A percentile compares a stretch with the other conserved stretches of the same genome.
phyloP scores from a whole-genome alignment of 805 yeast species.

The Brettanomyces custersianus region DNA sequence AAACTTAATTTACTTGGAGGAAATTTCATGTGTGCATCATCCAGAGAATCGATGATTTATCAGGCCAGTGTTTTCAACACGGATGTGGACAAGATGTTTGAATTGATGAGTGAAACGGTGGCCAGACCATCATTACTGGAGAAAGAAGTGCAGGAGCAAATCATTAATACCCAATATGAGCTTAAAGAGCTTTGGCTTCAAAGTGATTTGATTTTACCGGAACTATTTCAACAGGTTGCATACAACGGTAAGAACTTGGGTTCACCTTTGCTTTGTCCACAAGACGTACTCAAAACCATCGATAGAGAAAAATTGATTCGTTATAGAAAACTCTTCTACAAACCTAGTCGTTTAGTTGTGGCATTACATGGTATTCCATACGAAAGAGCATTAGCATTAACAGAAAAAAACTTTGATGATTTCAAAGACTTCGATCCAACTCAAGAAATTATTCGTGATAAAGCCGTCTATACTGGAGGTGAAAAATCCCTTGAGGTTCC shows the following conservation, averaged over 20 bases:
- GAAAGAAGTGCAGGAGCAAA: constrained; percentile 67
- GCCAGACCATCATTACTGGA: constrained; percentile 57
- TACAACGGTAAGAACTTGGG: constrained; percentile 70
- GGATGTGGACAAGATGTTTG: constrained; percentile 74
- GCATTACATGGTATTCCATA: constrained; percentile 83
- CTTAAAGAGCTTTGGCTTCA: constrained; percentile 73
- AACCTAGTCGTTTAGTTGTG: constrained; percentile 74
- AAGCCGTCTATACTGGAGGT: constrained; percentile 54
- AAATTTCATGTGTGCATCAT: constrained; percentile 85
- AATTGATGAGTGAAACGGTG: constrained; percentile 69
- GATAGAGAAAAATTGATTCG: constrained; percentile 39
- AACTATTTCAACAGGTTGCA: constrained; percentile 80
- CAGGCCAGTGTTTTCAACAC: constrained; percentile 90
- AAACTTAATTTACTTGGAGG: constrained; percentile 80
- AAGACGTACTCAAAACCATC: constrained; percentile 51
- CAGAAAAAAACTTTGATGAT: constrained; percentile 54
- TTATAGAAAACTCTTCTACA: constrained; percentile 59
- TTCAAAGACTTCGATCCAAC: constrained; percentile 31
- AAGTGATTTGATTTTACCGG: constrained; percentile 82
- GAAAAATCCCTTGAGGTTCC: constrained; percentile 45
- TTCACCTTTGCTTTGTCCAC: constrained; percentile 75
- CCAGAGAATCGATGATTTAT: constrained; percentile 85
- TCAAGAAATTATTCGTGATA: constrained; percentile 21
- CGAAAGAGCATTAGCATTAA: constrained; percentile 55
- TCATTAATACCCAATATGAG: constrained; percentile 70